Evolutionary conservation across 345 rosid genomes (phyloP).

Genomic region (Fremontodendron californicum): DNA sequence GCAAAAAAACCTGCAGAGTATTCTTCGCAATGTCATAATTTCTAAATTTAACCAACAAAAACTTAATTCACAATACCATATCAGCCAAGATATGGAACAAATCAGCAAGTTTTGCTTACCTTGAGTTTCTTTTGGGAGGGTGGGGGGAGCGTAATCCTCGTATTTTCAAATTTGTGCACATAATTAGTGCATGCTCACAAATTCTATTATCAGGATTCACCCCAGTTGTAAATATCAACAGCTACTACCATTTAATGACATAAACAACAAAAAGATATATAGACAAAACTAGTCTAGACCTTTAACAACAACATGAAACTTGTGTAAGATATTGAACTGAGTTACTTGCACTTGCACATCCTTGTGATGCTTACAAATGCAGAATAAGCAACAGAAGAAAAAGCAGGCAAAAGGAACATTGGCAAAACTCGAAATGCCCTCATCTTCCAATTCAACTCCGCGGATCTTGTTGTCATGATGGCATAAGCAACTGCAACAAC

Average conservation of each 20-base stretch:
- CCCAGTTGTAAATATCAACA: background rate
- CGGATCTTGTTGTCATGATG: conserved; percentile 52
- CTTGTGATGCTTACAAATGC: conserved; percentile 47
- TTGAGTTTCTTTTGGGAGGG: no score
- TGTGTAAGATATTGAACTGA: background rate
- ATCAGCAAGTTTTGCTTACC: background rate
- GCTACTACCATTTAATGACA: background rate
- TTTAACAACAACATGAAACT: background rate
- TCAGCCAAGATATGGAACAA: background rate
- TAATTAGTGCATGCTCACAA: background rate
- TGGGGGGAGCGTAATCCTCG: background rate
- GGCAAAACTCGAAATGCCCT: conserved; percentile 65
- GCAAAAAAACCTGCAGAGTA: background rate
- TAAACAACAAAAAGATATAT: background rate
- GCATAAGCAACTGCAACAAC: conserved; percentile 68
- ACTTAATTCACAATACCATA: background rate
- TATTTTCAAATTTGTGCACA: no score
- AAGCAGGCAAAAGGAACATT: conserved; percentile 63
- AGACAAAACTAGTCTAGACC: background rate
- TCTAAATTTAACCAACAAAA: no score
- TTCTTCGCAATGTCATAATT: background rate
- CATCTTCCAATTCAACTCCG: conserved; percentile 65
- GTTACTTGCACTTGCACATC: conserved; percentile 63
- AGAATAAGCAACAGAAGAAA: conserved; percentile 50
- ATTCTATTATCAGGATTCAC: background rate